Conservation (phyloP, 768 basidiomycete genomes). For the Hygrocybe punicea region DNA sequence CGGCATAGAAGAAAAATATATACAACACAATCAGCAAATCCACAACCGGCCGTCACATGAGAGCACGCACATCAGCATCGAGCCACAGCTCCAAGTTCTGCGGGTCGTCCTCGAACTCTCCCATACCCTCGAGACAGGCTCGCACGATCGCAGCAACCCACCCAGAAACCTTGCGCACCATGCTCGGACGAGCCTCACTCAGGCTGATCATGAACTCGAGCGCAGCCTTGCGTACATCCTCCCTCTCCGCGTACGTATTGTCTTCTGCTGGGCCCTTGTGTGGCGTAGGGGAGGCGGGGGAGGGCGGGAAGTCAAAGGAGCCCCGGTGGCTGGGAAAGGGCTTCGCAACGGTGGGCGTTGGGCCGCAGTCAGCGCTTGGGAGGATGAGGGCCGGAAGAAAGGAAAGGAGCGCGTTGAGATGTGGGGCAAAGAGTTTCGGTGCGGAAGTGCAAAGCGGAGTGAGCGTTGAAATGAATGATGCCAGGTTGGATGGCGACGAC, state of each 20-base stretch:
- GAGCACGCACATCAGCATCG: slow-evolving; percentile 63
- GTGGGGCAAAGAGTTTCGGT: slow-evolving; percentile 69
- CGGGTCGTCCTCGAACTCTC: slow-evolving; percentile 61
- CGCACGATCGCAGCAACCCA: slow-evolving; percentile 71
- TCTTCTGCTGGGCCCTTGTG: slow-evolving; percentile 29
- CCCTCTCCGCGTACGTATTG: slow-evolving; percentile 48
- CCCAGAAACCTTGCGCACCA: slow-evolving; percentile 64
- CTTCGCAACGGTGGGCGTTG: slow-evolving; percentile 47
- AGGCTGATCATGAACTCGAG: slow-evolving; percentile 81
- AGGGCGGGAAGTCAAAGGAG: slow-evolving; percentile 34
- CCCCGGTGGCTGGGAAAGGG: slow-evolving; percentile 37
- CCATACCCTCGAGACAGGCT: slow-evolving; percentile 80
- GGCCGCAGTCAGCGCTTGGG: slow-evolving; percentile 47
- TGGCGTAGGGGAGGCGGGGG: slow-evolving; percentile 30
- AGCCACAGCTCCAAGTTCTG: slow-evolving; percentile 54
- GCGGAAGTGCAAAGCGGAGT: slow-evolving; percentile 68
- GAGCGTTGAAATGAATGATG: slow-evolving; percentile 63
- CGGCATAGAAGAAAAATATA: background rate
- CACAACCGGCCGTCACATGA: background rate
- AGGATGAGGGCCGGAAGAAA: slow-evolving; percentile 74
- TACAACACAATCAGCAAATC: background rate
- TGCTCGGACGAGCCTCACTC: slow-evolving; percentile 67
- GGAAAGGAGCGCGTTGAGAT: slow-evolving; percentile 61
- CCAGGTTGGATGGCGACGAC: slow-evolving; percentile 22
- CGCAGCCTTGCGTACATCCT: slow-evolving; percentile 69